Evolutionary conservation across 1,284 basidiomycete species (phyloP).

Genomic region (Microbotryum saponariae): DNA sequence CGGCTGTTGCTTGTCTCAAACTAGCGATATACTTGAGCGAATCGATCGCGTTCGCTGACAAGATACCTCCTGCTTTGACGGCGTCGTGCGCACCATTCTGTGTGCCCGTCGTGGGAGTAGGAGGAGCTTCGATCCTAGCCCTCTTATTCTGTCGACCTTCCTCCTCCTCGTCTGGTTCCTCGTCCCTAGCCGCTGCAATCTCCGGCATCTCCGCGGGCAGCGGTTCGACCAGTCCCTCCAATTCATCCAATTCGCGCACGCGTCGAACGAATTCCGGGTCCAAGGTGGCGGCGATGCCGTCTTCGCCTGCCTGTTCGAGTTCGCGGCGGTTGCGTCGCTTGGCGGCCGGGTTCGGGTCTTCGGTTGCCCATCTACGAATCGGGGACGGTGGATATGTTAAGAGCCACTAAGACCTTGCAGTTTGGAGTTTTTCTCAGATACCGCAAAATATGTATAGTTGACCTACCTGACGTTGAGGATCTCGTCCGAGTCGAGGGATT

Average conservation of each 20-base stretch:
- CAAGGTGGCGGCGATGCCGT: constrained; percentile 62
- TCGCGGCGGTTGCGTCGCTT: constrained; percentile 75
- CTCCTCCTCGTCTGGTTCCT: constrained; percentile 36
- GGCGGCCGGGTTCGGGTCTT: constrained; percentile 85
- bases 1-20: constrained; percentile 3
- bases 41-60: constrained; percentile 27
- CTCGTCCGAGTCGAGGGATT: constrained; percentile 94
- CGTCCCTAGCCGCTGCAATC: constrained; percentile 38
- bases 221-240: constrained; percentile 35
- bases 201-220: constrained; percentile 24
- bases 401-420: no score
- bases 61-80: constrained; percentile 7
- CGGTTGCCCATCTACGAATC: constrained; percentile 67
- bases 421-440: no score
- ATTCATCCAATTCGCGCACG: constrained; percentile 45
- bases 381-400: neutral
- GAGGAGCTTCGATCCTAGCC: constrained; percentile 44
- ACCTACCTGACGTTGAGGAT: constrained; percentile 81
- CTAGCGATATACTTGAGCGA: constrained; percentile 20
- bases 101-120: constrained; percentile 57
- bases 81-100: neutral
- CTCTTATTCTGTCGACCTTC: constrained; percentile 25
- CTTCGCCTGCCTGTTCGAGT: constrained; percentile 69
- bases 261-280: constrained; percentile 82
- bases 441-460: no score